A percentile compares a stretch with the other conserved stretches of the same genome.
phyloP scores from a whole-genome alignment of 2,329 filamentous ascomycete species.

The Fusarium sp. region DNA sequence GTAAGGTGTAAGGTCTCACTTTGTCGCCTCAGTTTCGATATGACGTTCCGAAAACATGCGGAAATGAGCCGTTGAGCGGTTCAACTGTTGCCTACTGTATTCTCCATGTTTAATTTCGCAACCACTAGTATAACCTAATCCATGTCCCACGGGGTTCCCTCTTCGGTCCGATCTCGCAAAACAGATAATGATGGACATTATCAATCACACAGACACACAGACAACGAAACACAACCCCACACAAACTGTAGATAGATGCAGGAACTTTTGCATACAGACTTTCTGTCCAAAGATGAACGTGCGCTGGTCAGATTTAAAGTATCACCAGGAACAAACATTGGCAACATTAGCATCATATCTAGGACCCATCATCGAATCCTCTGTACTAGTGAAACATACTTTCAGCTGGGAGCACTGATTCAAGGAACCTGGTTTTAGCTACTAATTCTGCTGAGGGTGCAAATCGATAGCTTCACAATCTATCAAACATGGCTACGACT shows the following conservation, averaged over 20 bases:
- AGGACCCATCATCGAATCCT: neutral
- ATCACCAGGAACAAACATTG: neutral
- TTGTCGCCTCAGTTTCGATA: neutral
- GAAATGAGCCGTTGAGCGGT: no score
- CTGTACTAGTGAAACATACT: no score
- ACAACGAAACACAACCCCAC: constrained; percentile 19
- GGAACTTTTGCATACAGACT: constrained; percentile 20
- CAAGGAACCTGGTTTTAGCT: no score
- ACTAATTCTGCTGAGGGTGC: no score
- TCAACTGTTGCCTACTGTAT: neutral
- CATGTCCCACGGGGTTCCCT: constrained; percentile 26
- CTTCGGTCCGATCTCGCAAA: constrained; percentile 40
- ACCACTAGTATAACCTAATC: constrained; percentile 9
- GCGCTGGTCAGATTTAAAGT: neutral
- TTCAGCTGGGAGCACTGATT: no score
- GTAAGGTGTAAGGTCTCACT: no score
- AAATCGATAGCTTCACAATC: no score
- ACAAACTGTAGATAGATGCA: constrained; percentile 16
- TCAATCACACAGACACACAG: constrained; percentile 27
- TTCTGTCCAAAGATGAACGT: constrained; percentile 13
- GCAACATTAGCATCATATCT: neutral
- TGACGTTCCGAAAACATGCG: no score
- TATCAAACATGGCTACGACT: no score
- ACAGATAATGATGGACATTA: constrained; percentile 35
- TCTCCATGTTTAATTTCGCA: constrained; percentile 17